These are phyloP conservation scores for Lonicera japonica DNA, from an alignment of 129 eudicot species.

Conservation along the genomic window DNA sequence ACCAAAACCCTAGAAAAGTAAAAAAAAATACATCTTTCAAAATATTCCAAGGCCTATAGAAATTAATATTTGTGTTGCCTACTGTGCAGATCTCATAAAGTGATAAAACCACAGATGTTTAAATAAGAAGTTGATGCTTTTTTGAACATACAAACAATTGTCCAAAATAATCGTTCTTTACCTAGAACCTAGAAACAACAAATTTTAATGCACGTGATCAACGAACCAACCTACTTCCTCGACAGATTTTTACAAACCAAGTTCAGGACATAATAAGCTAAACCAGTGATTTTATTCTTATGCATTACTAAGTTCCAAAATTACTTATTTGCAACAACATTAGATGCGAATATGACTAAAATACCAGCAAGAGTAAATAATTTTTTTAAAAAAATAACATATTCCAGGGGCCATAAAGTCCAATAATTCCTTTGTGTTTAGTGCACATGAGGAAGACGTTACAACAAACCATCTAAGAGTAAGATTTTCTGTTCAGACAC, in stretches of 20 bases:
- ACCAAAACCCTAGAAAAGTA: constrained; percentile 48
- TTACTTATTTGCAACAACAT: too few relatives aligned
- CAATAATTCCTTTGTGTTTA: too few relatives aligned
- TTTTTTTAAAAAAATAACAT: neutral
- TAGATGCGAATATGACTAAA: too few relatives aligned
- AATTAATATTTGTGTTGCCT: neutral
- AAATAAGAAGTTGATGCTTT: neutral
- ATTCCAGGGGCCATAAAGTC: too few relatives aligned
- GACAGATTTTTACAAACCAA: neutral
- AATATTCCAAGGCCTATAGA: constrained; percentile 7
- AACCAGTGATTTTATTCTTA: too few relatives aligned
- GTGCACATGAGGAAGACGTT: neutral
- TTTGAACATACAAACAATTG: neutral
- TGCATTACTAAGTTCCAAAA: too few relatives aligned
- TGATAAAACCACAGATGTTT: neutral
- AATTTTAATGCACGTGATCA: neutral
- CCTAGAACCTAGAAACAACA: neutral
- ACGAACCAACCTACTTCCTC: neutral
- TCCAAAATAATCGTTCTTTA: neutral
- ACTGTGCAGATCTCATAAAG: neutral
- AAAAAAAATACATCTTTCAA: constrained; percentile 6
- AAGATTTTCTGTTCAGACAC: neutral
- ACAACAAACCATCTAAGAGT: neutral
- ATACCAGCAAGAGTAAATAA: neutral
- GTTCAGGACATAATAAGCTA: too few relatives aligned